Base-by-base conservation (phyloP, 805 yeast genomes). In the Kuraishia hungarica region DNA sequence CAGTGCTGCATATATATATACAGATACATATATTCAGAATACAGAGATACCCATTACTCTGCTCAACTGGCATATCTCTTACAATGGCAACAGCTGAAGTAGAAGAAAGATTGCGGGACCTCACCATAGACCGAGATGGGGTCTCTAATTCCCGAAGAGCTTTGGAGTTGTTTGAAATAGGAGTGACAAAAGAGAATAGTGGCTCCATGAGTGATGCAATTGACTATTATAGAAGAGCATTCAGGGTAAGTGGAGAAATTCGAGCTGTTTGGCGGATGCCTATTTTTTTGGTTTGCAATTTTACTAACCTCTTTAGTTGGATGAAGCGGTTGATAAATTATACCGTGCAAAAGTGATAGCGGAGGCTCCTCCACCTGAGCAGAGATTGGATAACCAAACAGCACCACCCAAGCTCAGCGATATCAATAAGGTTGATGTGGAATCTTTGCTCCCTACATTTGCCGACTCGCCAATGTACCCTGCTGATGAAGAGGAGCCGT, bases 141-240 rank as follows among this genome's bases (percentile, higher is more conserved):
- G 48, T 11, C 13, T 7, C 15, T 7, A 51, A 23, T 6, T 13
- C 20, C 5, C 39, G 8, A 26, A 20, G 21, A 19, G 53, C 53
- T 22, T 21, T 52, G 23, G 43, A 46, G 39, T 13, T 43, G 22
- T 90, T 88, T 72, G 90, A 86, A 61, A 67, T 75, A 53, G 97
- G 90, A 2, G 80, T 84, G 0, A 81, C 77, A 51, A 84, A 84
- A 63, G 97, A 91, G 68, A 72, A 78, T 39, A 79, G 75, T 52
- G 97, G 97, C 0, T 73, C 82, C 58, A 77, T 90, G 81, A 78
- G 88, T n/a, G 96, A 90, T 62, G 97, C 97, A 1, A 82, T 89
- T 26, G 79, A 74, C 52, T 78, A 71, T 59, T 91, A 91, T 68
- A 73, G 96, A 58, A 75, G 77, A 58, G 96, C 97, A 1, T 79